Conservation (phyloP, 306 rosid species). For the Mimosa bimucronata region DNA sequence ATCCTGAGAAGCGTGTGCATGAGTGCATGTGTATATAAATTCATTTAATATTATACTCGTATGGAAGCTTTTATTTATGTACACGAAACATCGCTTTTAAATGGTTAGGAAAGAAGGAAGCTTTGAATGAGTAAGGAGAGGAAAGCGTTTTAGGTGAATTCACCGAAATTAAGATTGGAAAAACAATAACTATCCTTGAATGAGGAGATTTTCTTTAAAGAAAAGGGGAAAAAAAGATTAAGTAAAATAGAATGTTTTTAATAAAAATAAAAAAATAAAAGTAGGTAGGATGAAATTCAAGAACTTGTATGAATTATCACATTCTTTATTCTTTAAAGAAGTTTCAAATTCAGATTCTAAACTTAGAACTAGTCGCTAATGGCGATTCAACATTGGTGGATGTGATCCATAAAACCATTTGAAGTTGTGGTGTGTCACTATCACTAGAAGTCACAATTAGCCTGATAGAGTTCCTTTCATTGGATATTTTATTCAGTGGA, state of each 20-base stretch:
- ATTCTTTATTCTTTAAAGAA: background rate
- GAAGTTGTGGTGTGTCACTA: conserved; percentile 3
- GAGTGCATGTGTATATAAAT: too few relatives aligned
- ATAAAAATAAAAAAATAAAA: too few relatives aligned
- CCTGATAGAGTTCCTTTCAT: background rate
- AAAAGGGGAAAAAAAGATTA: too few relatives aligned
- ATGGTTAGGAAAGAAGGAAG: too few relatives aligned
- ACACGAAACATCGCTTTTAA: background rate
- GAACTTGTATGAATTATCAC: too few relatives aligned
- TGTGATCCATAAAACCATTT: conserved; percentile 26
- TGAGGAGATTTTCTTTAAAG: background rate
- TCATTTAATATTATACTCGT: too few relatives aligned
- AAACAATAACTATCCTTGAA: too few relatives aligned
- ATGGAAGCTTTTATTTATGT: background rate
- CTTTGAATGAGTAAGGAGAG: too few relatives aligned
- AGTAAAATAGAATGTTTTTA: too few relatives aligned
- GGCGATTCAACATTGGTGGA: conserved; percentile 1
- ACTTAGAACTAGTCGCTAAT: background rate
- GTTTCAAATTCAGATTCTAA: conserved; percentile 27
- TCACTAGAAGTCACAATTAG: background rate
- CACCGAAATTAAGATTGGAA: background rate
- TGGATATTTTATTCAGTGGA: background rate
- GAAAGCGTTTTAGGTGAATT: too few relatives aligned
- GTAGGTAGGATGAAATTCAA: background rate
- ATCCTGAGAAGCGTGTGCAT: too few relatives aligned